A percentile compares a stretch with the other conserved stretches of the same genome.
These are phyloP conservation scores for Pseudozyma tsukubaensis DNA, from an alignment of 1,284 basidiomycete genomes.

Conservation along the genomic window DNA sequence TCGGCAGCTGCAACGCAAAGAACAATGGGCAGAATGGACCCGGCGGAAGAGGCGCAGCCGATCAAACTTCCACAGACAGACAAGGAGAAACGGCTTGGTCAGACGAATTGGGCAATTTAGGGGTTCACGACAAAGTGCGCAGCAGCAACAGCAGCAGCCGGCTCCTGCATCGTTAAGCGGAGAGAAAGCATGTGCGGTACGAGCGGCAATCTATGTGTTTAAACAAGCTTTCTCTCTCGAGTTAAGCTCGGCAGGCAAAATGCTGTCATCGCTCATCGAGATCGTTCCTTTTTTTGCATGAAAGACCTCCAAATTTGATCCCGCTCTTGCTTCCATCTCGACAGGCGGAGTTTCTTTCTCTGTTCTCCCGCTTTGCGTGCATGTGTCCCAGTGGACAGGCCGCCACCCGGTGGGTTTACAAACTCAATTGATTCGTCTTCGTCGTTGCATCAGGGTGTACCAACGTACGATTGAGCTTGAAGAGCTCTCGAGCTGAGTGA, in stretches of 20 bases:
- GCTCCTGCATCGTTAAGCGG: too few relatives aligned
- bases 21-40: too few relatives aligned
- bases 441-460: too few relatives aligned
- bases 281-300: not conserved
- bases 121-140: slow-evolving; percentile 3
- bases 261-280: slow-evolving; percentile 4
- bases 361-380: not conserved
- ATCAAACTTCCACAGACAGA: not conserved
- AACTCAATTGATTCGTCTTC: too few relatives aligned
- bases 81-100: not conserved
- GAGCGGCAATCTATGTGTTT: too few relatives aligned
- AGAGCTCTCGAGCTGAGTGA: too few relatives aligned
- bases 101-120: not conserved
- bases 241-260: not conserved
- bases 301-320: too few relatives aligned
- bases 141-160: not conserved
- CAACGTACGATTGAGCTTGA: too few relatives aligned
- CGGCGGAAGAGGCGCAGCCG: too few relatives aligned
- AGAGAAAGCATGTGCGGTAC: not conserved
- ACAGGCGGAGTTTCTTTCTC: slow-evolving; percentile 18
- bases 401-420: too few relatives aligned
- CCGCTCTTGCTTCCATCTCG: not conserved
- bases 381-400: too few relatives aligned
- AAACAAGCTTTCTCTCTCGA: too few relatives aligned
- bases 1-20: slow-evolving; percentile 1